A percentile compares a stretch with the other conserved stretches of the same genome.
Conservation (phyloP, 495 filamentous ascomycete genomes). For the Hapsidospora chrysogenum region DNA sequence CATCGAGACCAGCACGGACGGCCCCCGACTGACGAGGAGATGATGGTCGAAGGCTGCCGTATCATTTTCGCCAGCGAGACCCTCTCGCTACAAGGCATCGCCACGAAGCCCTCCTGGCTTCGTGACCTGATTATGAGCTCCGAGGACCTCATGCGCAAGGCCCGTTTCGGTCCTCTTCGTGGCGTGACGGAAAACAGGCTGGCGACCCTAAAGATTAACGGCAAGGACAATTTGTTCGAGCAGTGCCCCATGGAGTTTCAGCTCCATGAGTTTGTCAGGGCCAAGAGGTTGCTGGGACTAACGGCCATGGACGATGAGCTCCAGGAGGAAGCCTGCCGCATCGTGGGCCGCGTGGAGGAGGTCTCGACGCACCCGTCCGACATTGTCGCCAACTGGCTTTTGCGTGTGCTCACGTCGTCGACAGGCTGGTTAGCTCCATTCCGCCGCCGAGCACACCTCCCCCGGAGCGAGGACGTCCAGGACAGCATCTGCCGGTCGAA, state of each 20-base stretch:
- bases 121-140: conserved; percentile 33
- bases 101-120: conserved; percentile 27
- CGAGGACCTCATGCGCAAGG: conserved; percentile 15
- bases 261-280: conserved; percentile 30
- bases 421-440: conserved; percentile 30
- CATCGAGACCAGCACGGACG: conserved; percentile 11
- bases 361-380: conserved; percentile 25
- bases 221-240: conserved; percentile 29
- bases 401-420: conserved; percentile 24
- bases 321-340: conserved; percentile 31
- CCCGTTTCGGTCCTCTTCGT: conserved; percentile 18
- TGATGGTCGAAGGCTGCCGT: conserved; percentile 24
- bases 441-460: conserved; percentile 28
- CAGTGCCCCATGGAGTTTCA: conserved; percentile 27
- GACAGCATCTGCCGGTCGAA: conserved; percentile 26
- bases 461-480: conserved; percentile 28
- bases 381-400: conserved; percentile 27
- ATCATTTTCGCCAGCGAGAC: conserved; percentile 23
- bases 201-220: conserved; percentile 24
- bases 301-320: conserved; percentile 36
- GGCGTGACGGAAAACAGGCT: conserved; percentile 14
- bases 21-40: conserved; percentile 21
- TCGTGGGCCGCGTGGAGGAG: conserved; percentile 30
- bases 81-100: conserved; percentile 9
- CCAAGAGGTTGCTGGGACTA: conserved; percentile 30